A percentile compares a stretch with the other conserved stretches of the same genome.
Evolutionary conservation across 768 basidiomycete genomes (phyloP).

Genomic region (Phanerochaete carnosa): DNA sequence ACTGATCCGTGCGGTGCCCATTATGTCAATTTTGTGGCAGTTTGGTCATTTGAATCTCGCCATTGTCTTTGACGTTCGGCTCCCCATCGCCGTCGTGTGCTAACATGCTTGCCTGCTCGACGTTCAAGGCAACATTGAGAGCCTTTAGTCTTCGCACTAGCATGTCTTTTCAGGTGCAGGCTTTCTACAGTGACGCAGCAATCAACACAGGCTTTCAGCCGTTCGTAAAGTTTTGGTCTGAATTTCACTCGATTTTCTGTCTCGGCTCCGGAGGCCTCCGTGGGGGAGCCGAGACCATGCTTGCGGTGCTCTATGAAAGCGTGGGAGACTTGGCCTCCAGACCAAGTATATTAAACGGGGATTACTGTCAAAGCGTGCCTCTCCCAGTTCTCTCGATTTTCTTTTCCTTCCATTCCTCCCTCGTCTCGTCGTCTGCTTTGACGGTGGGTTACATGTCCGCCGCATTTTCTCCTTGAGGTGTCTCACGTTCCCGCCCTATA

Average conservation of each 20-base stretch:
- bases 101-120: too few relatives aligned
- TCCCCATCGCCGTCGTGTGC: too few relatives aligned
- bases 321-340: slow-evolving; percentile 11
- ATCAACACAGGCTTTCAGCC: background rate
- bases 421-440: slow-evolving; percentile 15
- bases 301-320: background rate
- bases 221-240: background rate
- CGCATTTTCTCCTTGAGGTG: background rate
- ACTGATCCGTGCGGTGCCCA: background rate
- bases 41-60: too few relatives aligned
- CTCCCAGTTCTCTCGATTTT: slow-evolving; percentile 18
- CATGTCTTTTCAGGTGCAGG: background rate
- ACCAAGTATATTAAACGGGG: slow-evolving; percentile 9
- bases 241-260: background rate
- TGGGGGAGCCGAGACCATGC: background rate
- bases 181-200: background rate
- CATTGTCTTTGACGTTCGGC: too few relatives aligned
- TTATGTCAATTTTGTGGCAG: background rate
- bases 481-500: background rate
- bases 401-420: slow-evolving; percentile 18
- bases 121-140: background rate
- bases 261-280: slow-evolving; percentile 1
- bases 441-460: slow-evolving; percentile 13
- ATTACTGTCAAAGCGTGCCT: background rate
- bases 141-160: background rate